Evolutionary conservation across 345 rosid genomes (phyloP).

Genomic region (Noccaea caerulescens): DNA sequence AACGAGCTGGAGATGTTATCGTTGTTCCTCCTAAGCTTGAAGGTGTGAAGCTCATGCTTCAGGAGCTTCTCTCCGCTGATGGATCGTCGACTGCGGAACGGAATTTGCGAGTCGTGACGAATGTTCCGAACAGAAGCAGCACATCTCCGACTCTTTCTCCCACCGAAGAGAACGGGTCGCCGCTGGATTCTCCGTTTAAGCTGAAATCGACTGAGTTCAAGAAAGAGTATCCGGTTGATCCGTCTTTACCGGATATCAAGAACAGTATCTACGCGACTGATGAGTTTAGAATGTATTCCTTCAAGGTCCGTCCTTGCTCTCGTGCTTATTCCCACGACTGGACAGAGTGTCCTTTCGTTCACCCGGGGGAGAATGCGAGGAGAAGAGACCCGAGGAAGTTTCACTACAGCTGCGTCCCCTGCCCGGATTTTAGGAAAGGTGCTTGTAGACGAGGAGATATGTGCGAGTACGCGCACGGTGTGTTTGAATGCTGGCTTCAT

Average conservation of each 20-base stretch:
- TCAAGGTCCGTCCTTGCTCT: constrained; percentile 92
- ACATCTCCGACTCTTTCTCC: constrained; percentile 74
- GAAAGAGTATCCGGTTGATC: constrained; percentile 91
- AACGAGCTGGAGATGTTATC: constrained; percentile 77
- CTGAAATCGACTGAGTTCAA: constrained; percentile 52
- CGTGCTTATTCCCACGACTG: constrained; percentile 98
- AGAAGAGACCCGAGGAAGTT: constrained; percentile 97
- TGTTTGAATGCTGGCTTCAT: constrained; percentile 98
- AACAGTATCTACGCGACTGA: constrained; percentile 92
- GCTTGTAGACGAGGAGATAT: constrained; percentile 92
- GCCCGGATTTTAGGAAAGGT: constrained; percentile 95
- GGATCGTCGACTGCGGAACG: constrained; percentile 56
- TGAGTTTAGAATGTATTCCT: constrained; percentile 96
- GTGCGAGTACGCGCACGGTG: constrained; percentile 99
- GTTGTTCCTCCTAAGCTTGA: constrained; percentile 79
- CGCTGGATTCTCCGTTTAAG: constrained; percentile 58
- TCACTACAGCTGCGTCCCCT: constrained; percentile 95
- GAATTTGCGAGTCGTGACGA: constrained; percentile 54
- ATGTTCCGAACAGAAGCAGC: constrained; percentile 44
- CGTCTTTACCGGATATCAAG: constrained; percentile 94
- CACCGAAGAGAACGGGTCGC: constrained; percentile 58
- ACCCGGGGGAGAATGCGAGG: constrained; percentile 96
- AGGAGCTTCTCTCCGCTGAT: constrained; percentile 68
- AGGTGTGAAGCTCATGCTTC: constrained; percentile 57
- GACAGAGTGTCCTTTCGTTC: constrained; percentile 99